Conservation (phyloP, 2,329 filamentous ascomycete species). For the Claviceps digitariae region DNA sequence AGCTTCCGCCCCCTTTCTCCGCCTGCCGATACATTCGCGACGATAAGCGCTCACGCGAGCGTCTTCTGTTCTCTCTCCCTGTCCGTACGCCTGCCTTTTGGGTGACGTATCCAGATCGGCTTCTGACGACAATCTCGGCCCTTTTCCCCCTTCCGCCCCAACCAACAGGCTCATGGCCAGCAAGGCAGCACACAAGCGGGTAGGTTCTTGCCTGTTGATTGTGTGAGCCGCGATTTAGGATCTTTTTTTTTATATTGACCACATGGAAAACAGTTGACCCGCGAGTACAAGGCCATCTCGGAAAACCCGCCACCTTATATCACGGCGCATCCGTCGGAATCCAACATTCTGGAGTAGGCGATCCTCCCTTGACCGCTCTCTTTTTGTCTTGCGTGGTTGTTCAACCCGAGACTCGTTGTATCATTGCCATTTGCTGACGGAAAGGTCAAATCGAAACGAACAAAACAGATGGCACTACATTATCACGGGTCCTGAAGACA, state of each 20-base stretch:
- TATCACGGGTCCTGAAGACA: constrained; percentile 85
- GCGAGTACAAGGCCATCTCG: constrained; percentile 48
- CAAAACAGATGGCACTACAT: constrained; percentile 74
- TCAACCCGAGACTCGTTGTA: neutral
- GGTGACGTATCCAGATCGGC: constrained; percentile 8
- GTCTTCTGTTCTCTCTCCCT: neutral
- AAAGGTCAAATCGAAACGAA: neutral
- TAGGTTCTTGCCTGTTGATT: constrained; percentile 23
- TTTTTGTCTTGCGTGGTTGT: neutral
- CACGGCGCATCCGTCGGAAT: constrained; percentile 74
- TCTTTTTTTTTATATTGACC: constrained; percentile 10
- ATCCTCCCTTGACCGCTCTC: neutral
- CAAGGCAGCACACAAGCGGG: constrained; percentile 59
- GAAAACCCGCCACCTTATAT: constrained; percentile 81
- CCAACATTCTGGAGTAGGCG: constrained; percentile 72
- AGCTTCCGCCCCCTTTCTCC: neutral
- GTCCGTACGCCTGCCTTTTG: constrained; percentile 9
- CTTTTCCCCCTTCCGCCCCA: neutral
- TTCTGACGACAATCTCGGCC: neutral
- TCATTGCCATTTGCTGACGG: constrained; percentile 1
- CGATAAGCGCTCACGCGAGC: constrained; percentile 1
- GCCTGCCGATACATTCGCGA: neutral
- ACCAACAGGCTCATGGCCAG: constrained; percentile 45
- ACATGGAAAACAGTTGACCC: constrained; percentile 33
- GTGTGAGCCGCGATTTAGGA: neutral